Evolutionary conservation across 2,329 filamentous ascomycete genomes (phyloP).

Genomic region (Magnaporthiopsis poae): DNA sequence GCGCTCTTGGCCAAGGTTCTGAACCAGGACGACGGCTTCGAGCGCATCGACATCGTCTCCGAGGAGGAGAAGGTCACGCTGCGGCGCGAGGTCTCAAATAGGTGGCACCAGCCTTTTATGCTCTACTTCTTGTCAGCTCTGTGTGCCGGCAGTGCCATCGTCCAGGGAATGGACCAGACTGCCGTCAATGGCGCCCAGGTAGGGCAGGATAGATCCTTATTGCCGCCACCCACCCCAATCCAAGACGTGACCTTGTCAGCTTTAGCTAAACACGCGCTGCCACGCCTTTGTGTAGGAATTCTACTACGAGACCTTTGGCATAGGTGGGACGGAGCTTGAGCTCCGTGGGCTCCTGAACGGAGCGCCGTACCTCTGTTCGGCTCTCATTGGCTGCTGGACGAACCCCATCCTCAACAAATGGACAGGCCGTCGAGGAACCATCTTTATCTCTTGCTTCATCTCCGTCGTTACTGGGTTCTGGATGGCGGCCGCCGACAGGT

Average conservation of each 20-base stretch:
- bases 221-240: not conserved
- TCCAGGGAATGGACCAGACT: conserved; percentile 4
- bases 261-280: not conserved
- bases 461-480: conserved; percentile 52
- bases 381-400: conserved; percentile 43
- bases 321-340: not conserved
- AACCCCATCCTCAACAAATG: conserved; percentile 33
- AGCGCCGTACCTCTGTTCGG: conserved; percentile 4
- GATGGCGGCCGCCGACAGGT: conserved; percentile 50
- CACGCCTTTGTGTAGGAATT: not conserved
- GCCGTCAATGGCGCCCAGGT: conserved; percentile 5
- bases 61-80: conserved; percentile 4
- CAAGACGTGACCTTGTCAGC: not conserved
- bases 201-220: not conserved
- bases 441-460: conserved; percentile 29
- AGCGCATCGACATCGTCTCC: not conserved
- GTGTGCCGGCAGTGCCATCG: conserved; percentile 4
- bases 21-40: conserved; percentile 2
- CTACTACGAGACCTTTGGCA: conserved; percentile 2
- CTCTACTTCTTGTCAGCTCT: conserved; percentile 1
- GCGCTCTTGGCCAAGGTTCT: conserved; percentile 3
- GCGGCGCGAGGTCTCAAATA: conserved; percentile 1
- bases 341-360: conserved; percentile 4
- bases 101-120: conserved; percentile 5
- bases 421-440: conserved; percentile 31